A percentile compares a stretch with the other conserved stretches of the same genome.
Conservation (phyloP, 371 early-diverging fungal genomes). For the Mucor velutinosus region DNA sequence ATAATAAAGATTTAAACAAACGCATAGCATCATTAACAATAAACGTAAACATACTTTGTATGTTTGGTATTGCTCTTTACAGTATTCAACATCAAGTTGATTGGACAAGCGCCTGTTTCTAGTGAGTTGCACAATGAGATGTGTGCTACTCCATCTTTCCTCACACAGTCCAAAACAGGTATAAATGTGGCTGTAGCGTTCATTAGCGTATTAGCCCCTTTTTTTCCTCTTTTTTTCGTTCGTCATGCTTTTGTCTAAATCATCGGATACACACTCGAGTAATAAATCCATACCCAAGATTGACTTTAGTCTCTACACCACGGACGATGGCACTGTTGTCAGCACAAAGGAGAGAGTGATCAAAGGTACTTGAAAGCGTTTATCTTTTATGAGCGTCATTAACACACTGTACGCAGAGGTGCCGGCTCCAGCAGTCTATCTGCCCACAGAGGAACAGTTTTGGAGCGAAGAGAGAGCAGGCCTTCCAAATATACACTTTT, state of each 20-base stretch:
- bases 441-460: slow-evolving; percentile 59
- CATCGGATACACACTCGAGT: neutral
- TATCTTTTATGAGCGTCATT: neutral
- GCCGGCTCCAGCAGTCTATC: slow-evolving; percentile 53
- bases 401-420: slow-evolving; percentile 21
- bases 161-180: neutral
- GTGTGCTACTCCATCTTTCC: too few species aligned
- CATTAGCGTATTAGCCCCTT: neutral
- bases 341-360: slow-evolving; percentile 74
- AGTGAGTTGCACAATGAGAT: too few species aligned
- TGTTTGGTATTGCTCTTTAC: too few species aligned
- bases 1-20: too few species aligned
- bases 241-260: slow-evolving; percentile 1
- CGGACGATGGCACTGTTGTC: slow-evolving; percentile 76
- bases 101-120: too few species aligned
- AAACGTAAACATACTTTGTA: too few species aligned
- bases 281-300: slow-evolving; percentile 40
- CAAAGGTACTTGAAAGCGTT: slow-evolving; percentile 52
- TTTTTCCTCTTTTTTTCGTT: neutral
- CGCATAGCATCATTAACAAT: too few species aligned
- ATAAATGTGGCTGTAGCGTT: neutral
- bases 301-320: slow-evolving; percentile 76
- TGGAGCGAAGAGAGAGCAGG: slow-evolving; percentile 66
- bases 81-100: too few species aligned
- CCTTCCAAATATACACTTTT: slow-evolving; percentile 80